These are phyloP conservation scores for Eucalyptus erythrocorys DNA, from an alignment of 345 rosid species.

Conservation along the genomic window DNA sequence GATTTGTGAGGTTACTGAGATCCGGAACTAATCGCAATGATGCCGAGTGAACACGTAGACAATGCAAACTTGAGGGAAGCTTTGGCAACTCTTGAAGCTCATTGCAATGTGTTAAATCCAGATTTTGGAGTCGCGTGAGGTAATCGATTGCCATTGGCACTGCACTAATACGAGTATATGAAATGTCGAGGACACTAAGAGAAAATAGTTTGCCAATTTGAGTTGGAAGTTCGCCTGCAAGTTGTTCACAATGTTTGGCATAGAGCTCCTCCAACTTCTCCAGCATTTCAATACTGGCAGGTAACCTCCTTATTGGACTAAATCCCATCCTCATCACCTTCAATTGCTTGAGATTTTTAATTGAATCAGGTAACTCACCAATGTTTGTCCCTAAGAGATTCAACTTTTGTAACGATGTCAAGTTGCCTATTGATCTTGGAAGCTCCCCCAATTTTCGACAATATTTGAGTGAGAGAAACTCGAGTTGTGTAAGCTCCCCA, in stretches of 20 bases:
- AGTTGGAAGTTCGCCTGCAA: background rate
- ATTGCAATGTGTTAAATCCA: rapidly evolving
- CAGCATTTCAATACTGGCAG: background rate
- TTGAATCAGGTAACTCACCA: background rate
- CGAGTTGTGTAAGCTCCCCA: background rate
- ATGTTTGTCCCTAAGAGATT: background rate
- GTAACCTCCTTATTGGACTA: background rate
- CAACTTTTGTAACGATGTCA: background rate
- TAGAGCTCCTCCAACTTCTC: background rate
- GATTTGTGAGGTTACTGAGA: background rate
- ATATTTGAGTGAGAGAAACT: background rate
- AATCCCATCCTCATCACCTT: background rate
- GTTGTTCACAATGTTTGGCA: background rate
- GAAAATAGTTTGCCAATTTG: background rate
- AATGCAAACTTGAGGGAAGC: background rate
- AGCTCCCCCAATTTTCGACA: background rate
- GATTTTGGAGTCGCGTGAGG: background rate
- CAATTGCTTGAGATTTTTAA: background rate
- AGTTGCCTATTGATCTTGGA: background rate
- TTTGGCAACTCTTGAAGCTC: background rate
- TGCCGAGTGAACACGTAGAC: background rate
- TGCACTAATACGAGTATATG: rapidly evolving
- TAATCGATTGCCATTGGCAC: rapidly evolving
- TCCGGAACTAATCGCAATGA: rapidly evolving
- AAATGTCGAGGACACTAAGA: rapidly evolving